Conservation (phyloP, 2,329 filamentous ascomycete species). For the Claviceps sp. region DNA sequence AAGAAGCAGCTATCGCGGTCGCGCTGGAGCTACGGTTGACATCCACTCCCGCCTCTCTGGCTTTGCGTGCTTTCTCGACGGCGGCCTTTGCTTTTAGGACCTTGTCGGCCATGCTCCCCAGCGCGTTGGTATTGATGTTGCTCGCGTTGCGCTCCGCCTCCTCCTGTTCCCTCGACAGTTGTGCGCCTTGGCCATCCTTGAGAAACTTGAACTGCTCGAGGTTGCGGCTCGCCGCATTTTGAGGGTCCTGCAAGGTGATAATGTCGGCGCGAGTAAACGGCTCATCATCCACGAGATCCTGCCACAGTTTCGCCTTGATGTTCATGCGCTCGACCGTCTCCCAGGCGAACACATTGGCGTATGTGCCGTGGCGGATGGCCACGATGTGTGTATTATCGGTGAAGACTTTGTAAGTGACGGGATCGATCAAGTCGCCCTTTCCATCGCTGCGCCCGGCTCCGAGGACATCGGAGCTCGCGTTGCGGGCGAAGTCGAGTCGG, state of each 20-base stretch:
- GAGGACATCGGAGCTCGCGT: slow-evolving; percentile 52
- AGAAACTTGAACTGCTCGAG: slow-evolving; percentile 81
- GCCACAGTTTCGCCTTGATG: slow-evolving; percentile 94
- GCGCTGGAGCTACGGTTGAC: slow-evolving; percentile 39
- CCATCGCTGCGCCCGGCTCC: slow-evolving; percentile 35
- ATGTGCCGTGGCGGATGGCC: slow-evolving; percentile 62
- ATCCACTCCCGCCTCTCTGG: slow-evolving; percentile 48
- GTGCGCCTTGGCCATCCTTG: slow-evolving; percentile 61
- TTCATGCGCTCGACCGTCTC: slow-evolving; percentile 93
- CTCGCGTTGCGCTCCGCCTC: slow-evolving; percentile 49
- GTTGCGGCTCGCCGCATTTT: slow-evolving; percentile 72
- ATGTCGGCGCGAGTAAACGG: slow-evolving; percentile 85
- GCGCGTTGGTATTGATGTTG: slow-evolving; percentile 63
- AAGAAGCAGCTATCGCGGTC: slow-evolving; percentile 24
- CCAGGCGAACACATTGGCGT: slow-evolving; percentile 92
- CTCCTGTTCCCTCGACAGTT: slow-evolving; percentile 56
- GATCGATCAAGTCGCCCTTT: slow-evolving; percentile 77
- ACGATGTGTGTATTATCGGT: slow-evolving; percentile 98
- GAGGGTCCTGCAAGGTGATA: slow-evolving; percentile 90
- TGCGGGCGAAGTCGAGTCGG: slow-evolving; percentile 82
- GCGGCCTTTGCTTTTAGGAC: slow-evolving; percentile 85
- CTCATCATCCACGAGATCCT: slow-evolving; percentile 73
- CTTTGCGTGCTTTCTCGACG: slow-evolving; percentile 75
- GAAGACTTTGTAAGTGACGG: slow-evolving; percentile 93
- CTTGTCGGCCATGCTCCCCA: slow-evolving; percentile 69